Evolutionary conservation across 192 early-diverging fungal genomes (phyloP).

Genomic region (Gryganskiella cystojenkinii): DNA sequence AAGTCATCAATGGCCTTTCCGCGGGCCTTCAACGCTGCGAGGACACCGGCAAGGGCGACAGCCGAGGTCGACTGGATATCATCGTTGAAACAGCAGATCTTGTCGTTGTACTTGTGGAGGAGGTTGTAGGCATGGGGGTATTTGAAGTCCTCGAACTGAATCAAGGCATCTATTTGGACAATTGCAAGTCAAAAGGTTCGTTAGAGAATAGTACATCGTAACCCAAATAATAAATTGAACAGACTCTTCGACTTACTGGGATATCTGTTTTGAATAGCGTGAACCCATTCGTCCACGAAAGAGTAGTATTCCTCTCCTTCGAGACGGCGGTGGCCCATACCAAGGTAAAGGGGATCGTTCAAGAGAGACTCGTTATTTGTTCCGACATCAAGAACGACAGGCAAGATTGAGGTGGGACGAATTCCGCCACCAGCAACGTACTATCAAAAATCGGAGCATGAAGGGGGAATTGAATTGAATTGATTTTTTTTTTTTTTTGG

Average conservation of each 20-base stretch:
- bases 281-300: conserved; percentile 66
- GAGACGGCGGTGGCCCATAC: conserved; percentile 75
- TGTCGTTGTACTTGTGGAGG: conserved; percentile 80
- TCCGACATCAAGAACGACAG: conserved; percentile 92
- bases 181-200: neutral
- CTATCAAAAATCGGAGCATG: conserved; percentile 56
- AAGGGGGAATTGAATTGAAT: neutral
- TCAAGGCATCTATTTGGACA: conserved; percentile 79
- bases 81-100: conserved; percentile 93
- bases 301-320: conserved; percentile 66
- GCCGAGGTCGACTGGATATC: conserved; percentile 96
- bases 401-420: conserved; percentile 86
- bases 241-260: conserved; percentile 57
- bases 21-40: conserved; percentile 79
- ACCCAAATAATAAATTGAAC: no score
- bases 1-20: conserved; percentile 62
- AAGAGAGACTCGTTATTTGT: conserved; percentile 85
- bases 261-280: conserved; percentile 63
- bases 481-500: neutral
- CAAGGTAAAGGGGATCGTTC: conserved; percentile 91
- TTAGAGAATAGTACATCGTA: no score
- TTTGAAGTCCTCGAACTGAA: conserved; percentile 96
- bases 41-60: conserved; percentile 94
- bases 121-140: conserved; percentile 77
- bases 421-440: conserved; percentile 91